Evolutionary conservation across 306 rosid genomes (phyloP), one percentile per base, ranked within the genome.

Genomic region (Abrus precatorius): DNA sequence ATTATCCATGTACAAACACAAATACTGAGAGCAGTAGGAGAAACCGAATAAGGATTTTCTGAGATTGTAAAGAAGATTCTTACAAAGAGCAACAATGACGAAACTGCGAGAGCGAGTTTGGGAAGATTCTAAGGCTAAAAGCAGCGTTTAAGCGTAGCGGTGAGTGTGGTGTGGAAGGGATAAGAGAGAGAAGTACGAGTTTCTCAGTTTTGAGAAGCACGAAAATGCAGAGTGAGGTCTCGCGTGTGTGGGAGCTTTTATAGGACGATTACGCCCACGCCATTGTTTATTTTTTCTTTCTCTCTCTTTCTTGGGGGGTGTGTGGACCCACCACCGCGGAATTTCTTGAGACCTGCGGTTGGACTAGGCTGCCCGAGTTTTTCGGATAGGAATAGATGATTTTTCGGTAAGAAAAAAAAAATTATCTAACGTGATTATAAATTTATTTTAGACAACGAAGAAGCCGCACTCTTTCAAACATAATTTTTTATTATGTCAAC

Each of bases 11-110:
- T 2, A 12, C 10, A 80, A 72, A 52, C 52, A 63, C 13, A 50
- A 72, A 50, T 6, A 72, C 44, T 1, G 1, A 63, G 32, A 28
- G 68, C 43, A 30, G 33, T 28, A 30, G 27, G 0, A 5, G 14
- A 73, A 27, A 55, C 4, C 0, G 47, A 29, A 27, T 9, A 80
- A 28, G 55, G 27, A 27, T 2, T 38, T 66, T 8, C 5, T 13
- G 41, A 64, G 29, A 72, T 52, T 50, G 59, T 3, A 14, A 53
- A 52, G 47, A 1, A 3, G n/a, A n/a, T 62, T 32, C 80, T 64
- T 73, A 80, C 84, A 14, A 41, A 50, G 13, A 80, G 32, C 48
- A 53, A 14, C 84, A 80, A 80, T 73, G 74, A 69, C 74, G 69
- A 11, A 65, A 10, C 11, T 41, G 56, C 56, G 55, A 56, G 56